A percentile compares a stretch with the other conserved stretches of the same genome.
phyloP scores from a whole-genome alignment of 139 green algal species.

The Pleodorina starrii region DNA sequence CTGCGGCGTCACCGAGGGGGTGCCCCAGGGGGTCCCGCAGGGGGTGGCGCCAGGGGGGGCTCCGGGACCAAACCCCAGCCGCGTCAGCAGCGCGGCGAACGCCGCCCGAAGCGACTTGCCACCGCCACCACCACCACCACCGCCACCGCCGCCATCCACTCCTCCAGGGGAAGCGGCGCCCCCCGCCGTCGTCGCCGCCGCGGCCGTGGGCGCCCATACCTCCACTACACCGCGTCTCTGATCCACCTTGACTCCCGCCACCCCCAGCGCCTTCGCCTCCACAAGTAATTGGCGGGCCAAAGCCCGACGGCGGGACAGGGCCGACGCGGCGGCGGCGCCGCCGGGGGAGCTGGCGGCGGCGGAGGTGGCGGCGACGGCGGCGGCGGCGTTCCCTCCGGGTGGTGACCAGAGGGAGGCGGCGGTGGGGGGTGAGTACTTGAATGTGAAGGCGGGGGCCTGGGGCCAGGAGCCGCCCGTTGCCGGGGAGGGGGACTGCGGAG shows the following conservation, averaged over 20 bases:
- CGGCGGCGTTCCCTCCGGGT: background rate
- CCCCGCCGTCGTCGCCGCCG: background rate
- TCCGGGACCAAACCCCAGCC: background rate
- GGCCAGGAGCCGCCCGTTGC: background rate
- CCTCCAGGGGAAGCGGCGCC: background rate
- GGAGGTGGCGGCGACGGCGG: background rate
- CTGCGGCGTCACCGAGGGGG: background rate
- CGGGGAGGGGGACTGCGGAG: background rate
- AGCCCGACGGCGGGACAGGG: slow-evolving; percentile 1
- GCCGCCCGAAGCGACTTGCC: background rate
- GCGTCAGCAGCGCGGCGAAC: background rate
- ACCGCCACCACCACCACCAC: background rate
- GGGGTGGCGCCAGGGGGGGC: background rate
- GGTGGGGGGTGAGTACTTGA: slow-evolving; percentile 15
- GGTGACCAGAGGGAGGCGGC: background rate
- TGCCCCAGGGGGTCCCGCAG: slow-evolving; percentile 14
- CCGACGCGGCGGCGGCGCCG: background rate
- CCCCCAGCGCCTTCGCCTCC: slow-evolving; percentile 17
- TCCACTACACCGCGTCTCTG: slow-evolving; percentile 33
- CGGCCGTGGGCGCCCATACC: background rate
- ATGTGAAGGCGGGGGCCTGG: slow-evolving; percentile 35
- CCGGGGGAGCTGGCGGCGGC: background rate
- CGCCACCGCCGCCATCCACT: background rate
- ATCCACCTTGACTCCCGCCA: slow-evolving; percentile 44
- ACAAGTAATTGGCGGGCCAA: slow-evolving; percentile 33